phyloP scores from a whole-genome alignment of 305 asterid genomes.

The Fraxinus velutina region DNA sequence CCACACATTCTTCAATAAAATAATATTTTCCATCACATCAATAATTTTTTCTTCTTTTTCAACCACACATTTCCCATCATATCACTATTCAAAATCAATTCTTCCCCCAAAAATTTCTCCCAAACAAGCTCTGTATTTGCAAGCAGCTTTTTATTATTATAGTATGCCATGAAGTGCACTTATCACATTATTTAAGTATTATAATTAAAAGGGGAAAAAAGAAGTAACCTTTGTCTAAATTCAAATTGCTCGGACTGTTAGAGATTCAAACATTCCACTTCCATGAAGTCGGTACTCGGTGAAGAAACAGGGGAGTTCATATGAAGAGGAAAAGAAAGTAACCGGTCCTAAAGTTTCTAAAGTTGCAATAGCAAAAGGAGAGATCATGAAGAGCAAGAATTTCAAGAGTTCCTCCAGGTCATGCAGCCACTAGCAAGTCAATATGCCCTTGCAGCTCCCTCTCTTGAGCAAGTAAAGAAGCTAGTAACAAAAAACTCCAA shows the following conservation, averaged over 20 bases:
- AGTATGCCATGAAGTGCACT: neutral
- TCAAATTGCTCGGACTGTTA: slow-evolving; percentile 83
- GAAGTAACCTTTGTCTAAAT: slow-evolving; percentile 14
- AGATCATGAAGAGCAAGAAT: slow-evolving; percentile 42
- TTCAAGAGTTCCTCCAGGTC: slow-evolving; percentile 79
- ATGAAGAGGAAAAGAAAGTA: slow-evolving; percentile 36
- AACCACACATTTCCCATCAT: too few relatives aligned
- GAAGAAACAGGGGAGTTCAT: slow-evolving; percentile 43
- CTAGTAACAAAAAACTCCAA: slow-evolving; percentile 23
- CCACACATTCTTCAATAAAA: too few relatives aligned
- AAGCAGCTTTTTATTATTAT: neutral
- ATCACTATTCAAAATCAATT: too few relatives aligned
- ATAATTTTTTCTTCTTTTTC: too few relatives aligned
- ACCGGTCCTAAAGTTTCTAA: slow-evolving; percentile 31
- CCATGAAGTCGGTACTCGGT: slow-evolving; percentile 82
- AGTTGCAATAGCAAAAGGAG: slow-evolving; percentile 29
- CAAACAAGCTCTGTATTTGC: too few relatives aligned
- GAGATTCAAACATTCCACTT: slow-evolving; percentile 73
- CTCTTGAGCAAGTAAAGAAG: slow-evolving; percentile 35
- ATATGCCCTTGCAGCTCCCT: slow-evolving; percentile 54
- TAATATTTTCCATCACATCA: too few relatives aligned
- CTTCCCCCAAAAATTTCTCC: too few relatives aligned
- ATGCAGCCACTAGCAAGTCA: slow-evolving; percentile 73
- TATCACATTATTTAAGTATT: too few relatives aligned
- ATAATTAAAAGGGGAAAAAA: too few relatives aligned